A percentile compares a stretch with the other conserved stretches of the same genome.
These are phyloP conservation scores for Cornus controversa DNA, from an alignment of 148 eudicot genomes.

Conservation along the genomic window DNA sequence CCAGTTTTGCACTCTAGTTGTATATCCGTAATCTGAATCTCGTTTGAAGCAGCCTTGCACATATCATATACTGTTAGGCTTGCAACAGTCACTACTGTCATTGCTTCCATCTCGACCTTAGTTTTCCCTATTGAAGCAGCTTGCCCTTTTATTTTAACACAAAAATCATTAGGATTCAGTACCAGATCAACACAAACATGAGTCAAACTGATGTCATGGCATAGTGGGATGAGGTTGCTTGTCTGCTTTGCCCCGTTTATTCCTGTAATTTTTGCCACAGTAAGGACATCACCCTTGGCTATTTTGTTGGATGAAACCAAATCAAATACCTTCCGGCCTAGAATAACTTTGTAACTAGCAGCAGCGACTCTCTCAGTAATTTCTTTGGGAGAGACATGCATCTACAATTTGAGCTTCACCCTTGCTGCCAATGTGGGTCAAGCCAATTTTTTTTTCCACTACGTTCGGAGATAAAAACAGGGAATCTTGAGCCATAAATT, in stretches of 20 bases:
- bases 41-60: slow-evolving; percentile 95
- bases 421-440: slow-evolving; percentile 61
- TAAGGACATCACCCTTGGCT: slow-evolving; percentile 81
- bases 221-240: slow-evolving; percentile 81
- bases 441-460: slow-evolving; percentile 16
- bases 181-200: slow-evolving; percentile 65
- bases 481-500: slow-evolving; percentile 30
- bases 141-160: slow-evolving; percentile 72
- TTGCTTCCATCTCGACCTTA: slow-evolving; percentile 96
- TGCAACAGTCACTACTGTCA: slow-evolving; percentile 80
- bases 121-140: slow-evolving; percentile 80
- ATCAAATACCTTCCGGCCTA: slow-evolving; percentile 67
- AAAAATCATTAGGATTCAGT: slow-evolving; percentile 49
- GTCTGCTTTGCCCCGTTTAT: slow-evolving; percentile 80
- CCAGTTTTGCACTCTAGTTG: slow-evolving; percentile 28
- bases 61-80: slow-evolving; percentile 90
- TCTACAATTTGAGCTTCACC: slow-evolving; percentile 98
- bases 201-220: slow-evolving; percentile 75
- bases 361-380: slow-evolving; percentile 72
- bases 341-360: slow-evolving; percentile 81
- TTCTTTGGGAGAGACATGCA: slow-evolving; percentile 71
- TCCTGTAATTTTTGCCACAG: slow-evolving; percentile 87
- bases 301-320: slow-evolving; percentile 81
- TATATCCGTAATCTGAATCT: slow-evolving; percentile 63
- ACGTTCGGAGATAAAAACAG: slow-evolving; percentile 23